Conservation (phyloP, 768 basidiomycete genomes). For the Clitopilus passeckerianus region DNA sequence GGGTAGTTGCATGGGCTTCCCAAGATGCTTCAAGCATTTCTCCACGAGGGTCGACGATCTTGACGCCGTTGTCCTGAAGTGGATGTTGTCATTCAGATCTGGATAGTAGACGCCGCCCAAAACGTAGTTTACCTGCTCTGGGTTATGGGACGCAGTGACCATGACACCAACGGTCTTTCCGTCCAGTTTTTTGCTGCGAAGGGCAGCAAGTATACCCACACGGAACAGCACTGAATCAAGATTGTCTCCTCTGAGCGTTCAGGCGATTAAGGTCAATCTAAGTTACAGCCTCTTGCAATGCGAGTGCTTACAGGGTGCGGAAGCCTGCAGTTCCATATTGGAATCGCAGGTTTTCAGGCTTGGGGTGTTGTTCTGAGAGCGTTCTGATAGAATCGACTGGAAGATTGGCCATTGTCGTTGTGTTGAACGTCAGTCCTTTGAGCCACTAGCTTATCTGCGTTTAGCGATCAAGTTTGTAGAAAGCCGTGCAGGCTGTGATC, state of each 20-base stretch:
- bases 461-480: not conserved
- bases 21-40: constrained; percentile 96
- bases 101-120: not conserved
- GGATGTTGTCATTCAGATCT: constrained; percentile 6
- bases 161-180: constrained; percentile 94
- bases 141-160: constrained; percentile 99
- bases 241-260: constrained; percentile 46
- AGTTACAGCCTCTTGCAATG: constrained; percentile 7
- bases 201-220: constrained; percentile 83
- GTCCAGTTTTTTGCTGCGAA: constrained; percentile 88
- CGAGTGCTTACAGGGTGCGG: constrained; percentile 69
- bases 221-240: constrained; percentile 94
- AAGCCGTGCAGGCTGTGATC: constrained; percentile 6
- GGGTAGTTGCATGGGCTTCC: constrained; percentile 81
- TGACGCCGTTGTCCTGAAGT: constrained; percentile 95
- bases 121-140: constrained; percentile 66
- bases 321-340: constrained; percentile 96
- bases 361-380: constrained; percentile 60
- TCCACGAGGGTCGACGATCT: constrained; percentile 93
- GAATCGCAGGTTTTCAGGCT: constrained; percentile 64
- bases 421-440: not conserved
- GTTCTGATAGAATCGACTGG: constrained; percentile 39
- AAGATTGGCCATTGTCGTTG: constrained; percentile 26
- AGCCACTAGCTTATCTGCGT: not conserved
- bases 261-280: constrained; percentile 6